A percentile compares a stretch with the other conserved stretches of the same genome.
These are phyloP conservation scores for Guadua angustifolia DNA, from an alignment of 176 grass and related monocot genomes.

Conservation along the genomic window DNA sequence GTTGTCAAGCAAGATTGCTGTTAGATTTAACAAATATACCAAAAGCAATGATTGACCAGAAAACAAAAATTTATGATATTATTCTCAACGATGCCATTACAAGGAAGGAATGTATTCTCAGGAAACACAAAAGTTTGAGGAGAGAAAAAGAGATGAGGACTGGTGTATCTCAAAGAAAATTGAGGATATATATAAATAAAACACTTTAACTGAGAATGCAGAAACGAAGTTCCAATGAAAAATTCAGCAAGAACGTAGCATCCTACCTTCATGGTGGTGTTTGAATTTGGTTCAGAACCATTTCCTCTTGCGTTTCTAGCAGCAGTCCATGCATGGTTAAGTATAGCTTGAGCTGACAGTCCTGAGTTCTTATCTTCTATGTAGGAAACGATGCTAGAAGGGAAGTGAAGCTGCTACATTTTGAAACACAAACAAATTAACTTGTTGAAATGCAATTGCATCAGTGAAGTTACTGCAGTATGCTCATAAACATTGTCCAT, in stretches of 20 bases:
- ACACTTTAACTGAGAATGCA: neutral
- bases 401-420: slow-evolving; percentile 77
- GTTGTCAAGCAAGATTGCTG: neutral
- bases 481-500: neutral
- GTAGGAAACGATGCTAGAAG: slow-evolving; percentile 63
- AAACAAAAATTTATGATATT: neutral
- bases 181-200: neutral
- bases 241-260: neutral
- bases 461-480: neutral
- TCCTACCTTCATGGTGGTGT: slow-evolving; percentile 54
- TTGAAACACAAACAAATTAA: neutral
- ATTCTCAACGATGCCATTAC: neutral
- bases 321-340: slow-evolving; percentile 68
- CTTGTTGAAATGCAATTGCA: neutral
- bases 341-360: slow-evolving; percentile 63
- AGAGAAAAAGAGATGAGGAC: neutral
- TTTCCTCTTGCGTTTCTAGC: slow-evolving; percentile 53
- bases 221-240: neutral
- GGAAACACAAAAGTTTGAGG: neutral
- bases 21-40: slow-evolving; percentile 11
- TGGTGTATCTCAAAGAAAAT: neutral
- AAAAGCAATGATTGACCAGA: neutral
- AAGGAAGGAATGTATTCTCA: neutral
- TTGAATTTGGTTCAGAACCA: slow-evolving; percentile 53
- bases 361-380: slow-evolving; percentile 78